Percentiles rank a stretch among this genome's conserved stretches.
Conservation (phyloP, 2,329 filamentous ascomycete species). For the Dactylellina haptotyla region DNA sequence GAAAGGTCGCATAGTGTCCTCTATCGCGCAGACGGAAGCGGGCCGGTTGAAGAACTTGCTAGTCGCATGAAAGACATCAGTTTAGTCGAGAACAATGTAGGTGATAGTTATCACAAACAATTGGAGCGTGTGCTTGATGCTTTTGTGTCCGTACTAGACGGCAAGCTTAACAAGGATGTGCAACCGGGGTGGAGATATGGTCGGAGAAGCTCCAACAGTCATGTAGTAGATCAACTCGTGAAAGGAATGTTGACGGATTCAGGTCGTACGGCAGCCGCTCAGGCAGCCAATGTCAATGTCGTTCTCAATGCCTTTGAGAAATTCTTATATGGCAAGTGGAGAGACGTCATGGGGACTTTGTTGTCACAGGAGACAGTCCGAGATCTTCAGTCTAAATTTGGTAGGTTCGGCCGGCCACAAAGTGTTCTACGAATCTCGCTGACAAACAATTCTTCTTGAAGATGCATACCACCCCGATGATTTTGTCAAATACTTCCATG, state of each 20-base stretch:
- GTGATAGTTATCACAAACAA: slow-evolving; percentile 56
- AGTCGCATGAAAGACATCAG: slow-evolving; percentile 53
- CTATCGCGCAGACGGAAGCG: slow-evolving; percentile 41
- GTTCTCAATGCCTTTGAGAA: slow-evolving; percentile 94
- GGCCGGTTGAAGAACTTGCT: slow-evolving; percentile 31
- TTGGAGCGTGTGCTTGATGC: slow-evolving; percentile 57
- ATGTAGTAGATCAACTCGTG: slow-evolving; percentile 55
- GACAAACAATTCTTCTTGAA: slow-evolving; percentile 67
- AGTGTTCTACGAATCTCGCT: slow-evolving; percentile 73
- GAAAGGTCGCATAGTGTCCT: slow-evolving; percentile 53
- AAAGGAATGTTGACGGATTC: slow-evolving; percentile 55
- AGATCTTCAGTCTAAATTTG: slow-evolving; percentile 75
- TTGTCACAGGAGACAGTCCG: slow-evolving; percentile 77
- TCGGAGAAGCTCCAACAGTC: slow-evolving; percentile 54
- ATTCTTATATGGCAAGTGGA: slow-evolving; percentile 88
- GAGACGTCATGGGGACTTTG: slow-evolving; percentile 84
- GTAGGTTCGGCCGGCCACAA: slow-evolving; percentile 72
- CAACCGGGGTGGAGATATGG: slow-evolving; percentile 40
- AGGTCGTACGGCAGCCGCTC: slow-evolving; percentile 57
- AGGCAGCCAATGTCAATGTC: slow-evolving; percentile 69
- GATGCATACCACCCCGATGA: slow-evolving; percentile 59
- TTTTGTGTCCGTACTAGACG: slow-evolving; percentile 55
- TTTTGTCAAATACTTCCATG: slow-evolving; percentile 69
- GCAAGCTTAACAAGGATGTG: slow-evolving; percentile 55
- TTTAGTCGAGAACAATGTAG: slow-evolving; percentile 43